These are phyloP conservation scores for Waltiozyma sp. DNA, from an alignment of 1,139 yeast genomes.

Conservation along the genomic window DNA sequence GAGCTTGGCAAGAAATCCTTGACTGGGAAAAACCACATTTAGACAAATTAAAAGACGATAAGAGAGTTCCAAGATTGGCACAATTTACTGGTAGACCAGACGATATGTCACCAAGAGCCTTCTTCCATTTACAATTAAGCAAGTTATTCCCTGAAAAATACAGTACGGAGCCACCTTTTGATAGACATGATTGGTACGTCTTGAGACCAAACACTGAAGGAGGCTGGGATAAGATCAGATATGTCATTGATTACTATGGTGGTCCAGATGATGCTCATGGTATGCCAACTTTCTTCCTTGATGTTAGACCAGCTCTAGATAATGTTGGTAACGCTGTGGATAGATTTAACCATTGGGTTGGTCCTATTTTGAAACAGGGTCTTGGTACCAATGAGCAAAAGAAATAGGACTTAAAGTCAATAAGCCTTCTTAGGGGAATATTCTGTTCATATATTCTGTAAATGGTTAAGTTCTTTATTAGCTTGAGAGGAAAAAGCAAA, in stretches of 20 bases:
- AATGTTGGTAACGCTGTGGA: conserved; percentile 50
- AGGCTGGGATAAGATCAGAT: conserved; percentile 59
- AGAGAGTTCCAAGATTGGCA: conserved; percentile 58
- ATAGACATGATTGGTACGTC: conserved; percentile 98
- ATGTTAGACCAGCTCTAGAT: conserved; percentile 93
- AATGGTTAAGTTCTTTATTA: too few species aligned
- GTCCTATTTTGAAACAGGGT: conserved; percentile 25
- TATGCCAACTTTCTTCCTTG: conserved; percentile 82
- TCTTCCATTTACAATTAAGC: conserved; percentile 54
- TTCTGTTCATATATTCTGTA: too few species aligned
- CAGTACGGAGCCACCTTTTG: conserved; percentile 82
- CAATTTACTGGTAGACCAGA: conserved; percentile 90
- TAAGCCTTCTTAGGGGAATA: too few species aligned
- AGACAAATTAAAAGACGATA: conserved; percentile 26
- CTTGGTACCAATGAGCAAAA: conserved; percentile 7
- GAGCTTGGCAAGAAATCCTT: conserved; percentile 92
- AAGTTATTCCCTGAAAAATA: conserved; percentile 62
- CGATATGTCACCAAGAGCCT: conserved; percentile 83
- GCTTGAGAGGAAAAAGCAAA: too few species aligned
- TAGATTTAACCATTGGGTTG: conserved; percentile 45
- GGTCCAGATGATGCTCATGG: conserved; percentile 87
- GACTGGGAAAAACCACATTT: conserved; percentile 75
- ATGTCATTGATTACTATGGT: conserved; percentile 93
- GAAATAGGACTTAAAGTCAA: background rate
- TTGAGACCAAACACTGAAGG: conserved; percentile 37